Base-by-base conservation (phyloP, 495 filamentous ascomycete genomes). In the Xylaria palmicola region DNA sequence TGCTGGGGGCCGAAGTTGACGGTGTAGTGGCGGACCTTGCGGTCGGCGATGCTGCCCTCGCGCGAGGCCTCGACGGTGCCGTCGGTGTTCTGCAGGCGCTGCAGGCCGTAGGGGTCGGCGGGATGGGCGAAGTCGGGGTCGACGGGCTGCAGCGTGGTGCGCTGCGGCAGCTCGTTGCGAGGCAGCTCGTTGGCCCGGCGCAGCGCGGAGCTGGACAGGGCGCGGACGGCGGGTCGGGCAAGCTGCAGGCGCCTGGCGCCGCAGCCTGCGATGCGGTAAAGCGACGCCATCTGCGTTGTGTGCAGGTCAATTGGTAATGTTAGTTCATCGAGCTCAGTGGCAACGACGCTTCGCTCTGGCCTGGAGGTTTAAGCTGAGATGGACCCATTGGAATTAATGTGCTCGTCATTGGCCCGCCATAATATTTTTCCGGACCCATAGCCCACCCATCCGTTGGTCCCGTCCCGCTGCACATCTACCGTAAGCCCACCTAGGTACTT, bases 1-100 rank as follows among this genome's bases (percentile, higher is more conserved):
- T 99, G 95, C 82, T 99, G 95, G 62, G 95, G 95, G 66, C 95
- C 95, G 69, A 99, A 99, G 81, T 99, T 99, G 81, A 99, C 93
- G 5, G 95, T 99, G 80, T 99, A 99, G 75, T 99, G 95, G 65
- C 95, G 85, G 65, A 98, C 91, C 82, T 97, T 97, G 70, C 95
- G 86, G 71, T 86, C 81, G 64, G 82, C 78, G 56, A 86, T 77
- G 40, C 67, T 72, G 50, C 62, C 66, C 57, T 73, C 68, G 64
- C 83, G 77, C 51, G 77, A 78, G 63, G 85, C 83, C 34, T 82
- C 68, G 44, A 77, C 75, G 61, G 73, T 69, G 8, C 43, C 72
- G 29, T 58, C 79, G 65, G 43, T 74, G 52, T 56, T 75, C 71
- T 50, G 74, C 70, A 53, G 78, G 74, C 73, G 86, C 75, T 65